Evolutionary conservation across 805 yeast species (phyloP), one percentile per base, ranked within the genome.

Genomic region (Yamadazyma akitaensis): DNA sequence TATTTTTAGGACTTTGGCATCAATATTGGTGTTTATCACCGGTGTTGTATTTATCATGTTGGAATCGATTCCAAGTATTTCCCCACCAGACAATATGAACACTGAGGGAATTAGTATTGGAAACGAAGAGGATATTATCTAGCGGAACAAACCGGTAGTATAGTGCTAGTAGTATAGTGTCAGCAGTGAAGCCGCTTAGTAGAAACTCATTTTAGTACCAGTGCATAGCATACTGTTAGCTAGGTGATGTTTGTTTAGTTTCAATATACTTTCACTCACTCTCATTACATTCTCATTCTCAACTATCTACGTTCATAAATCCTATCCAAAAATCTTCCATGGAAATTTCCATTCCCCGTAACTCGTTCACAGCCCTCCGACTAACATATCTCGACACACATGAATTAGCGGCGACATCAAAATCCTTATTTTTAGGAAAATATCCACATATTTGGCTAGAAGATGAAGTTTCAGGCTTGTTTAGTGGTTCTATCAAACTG

Each of bases 71-170:
- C 89, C 91, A 16, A 78, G 85, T 50, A 71, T 88, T 36, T 83
- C 86, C 44, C 85, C 90, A 25, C 97, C 96, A 16, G 85, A 79
- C 47, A 88, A 85, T 66, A 88, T 89, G 87, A 85, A 63, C 51
- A 65, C 72, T 7, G 76, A 72, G 51, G 73, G 75, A 1, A 55
- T 70, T 16, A 50, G 67, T 32, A 61, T 70, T 37, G 73, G 71
- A 1, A 62, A 63, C 37, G 77, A 71, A 30, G 77, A 72, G 40
- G 76, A 70, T 47, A 61, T 68, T 41, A 59, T 67, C 48, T 65
- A 53, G 51, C 2, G 31, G 24, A 13, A 16, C 16, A 5, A 19
- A 16, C 21, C 37, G 3, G 37, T 14, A 30, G 7, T 21, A n/a
- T n/a, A n/a, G n/a, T n/a, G n/a, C n/a, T n/a, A n/a, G 24, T 21